Conservation (phyloP, 1,284 basidiomycete species). For the Ceratorhiza oryzae-sativae region DNA sequence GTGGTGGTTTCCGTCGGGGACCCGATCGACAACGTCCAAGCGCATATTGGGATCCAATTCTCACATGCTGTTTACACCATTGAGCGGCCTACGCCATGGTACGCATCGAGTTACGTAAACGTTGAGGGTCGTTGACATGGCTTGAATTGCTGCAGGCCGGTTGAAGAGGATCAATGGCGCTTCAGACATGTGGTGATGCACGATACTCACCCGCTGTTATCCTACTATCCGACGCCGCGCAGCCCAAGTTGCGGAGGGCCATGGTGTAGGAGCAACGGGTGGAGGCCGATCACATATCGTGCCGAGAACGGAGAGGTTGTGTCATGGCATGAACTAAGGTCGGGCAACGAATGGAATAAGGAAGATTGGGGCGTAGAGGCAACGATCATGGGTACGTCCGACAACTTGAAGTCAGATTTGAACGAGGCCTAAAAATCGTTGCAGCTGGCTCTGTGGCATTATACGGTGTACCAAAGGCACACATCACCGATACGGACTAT, state of each 20-base stretch:
- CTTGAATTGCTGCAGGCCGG: not conserved
- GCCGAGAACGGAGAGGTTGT: conserved; percentile 8
- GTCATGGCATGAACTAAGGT: conserved; percentile 13
- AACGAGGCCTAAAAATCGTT: not conserved
- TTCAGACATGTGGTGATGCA: conserved; percentile 20
- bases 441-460: conserved; percentile 12
- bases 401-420: not conserved
- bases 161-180: conserved; percentile 16
- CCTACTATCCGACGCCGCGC: not conserved
- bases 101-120: not conserved
- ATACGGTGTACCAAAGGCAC: conserved; percentile 3
- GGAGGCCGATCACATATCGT: not conserved
- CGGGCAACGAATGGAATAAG: not conserved
- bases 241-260: not conserved
- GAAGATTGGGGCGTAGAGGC: conserved; percentile 4
- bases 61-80: conserved; percentile 10
- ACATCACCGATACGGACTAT: not conserved
- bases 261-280: not conserved
- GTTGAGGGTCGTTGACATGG: not conserved
- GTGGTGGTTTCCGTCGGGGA: conserved; percentile 5
- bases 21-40: not conserved
- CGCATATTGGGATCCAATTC: not conserved
- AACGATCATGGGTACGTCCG: not conserved
- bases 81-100: conserved; percentile 22
- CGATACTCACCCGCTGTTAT: conserved; percentile 1